These are phyloP conservation scores for Pichia cabralensis DNA, from an alignment of 805 yeast species.

Conservation along the genomic window DNA sequence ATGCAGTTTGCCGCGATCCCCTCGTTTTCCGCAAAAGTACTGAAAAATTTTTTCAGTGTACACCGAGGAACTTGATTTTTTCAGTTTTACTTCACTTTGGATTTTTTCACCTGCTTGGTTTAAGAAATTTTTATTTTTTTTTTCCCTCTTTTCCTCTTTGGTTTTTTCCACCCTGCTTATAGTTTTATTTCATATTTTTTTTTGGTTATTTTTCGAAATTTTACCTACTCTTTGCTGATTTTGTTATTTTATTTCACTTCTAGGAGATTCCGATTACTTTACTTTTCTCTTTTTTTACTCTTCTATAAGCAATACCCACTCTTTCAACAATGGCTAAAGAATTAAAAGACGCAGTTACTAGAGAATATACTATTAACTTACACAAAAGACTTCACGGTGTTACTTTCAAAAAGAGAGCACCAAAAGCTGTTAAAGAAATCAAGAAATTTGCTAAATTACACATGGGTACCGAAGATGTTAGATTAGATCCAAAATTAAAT, in stretches of 20 bases:
- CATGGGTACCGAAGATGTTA: slow-evolving; percentile 98
- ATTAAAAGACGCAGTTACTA: slow-evolving; percentile 98
- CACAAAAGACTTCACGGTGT: slow-evolving; percentile 99
- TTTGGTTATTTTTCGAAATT: no score
- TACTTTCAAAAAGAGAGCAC: slow-evolving; percentile 99
- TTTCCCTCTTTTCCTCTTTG: no score
- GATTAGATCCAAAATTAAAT: slow-evolving; percentile 97
- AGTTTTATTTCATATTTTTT: no score
- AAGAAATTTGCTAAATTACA: slow-evolving; percentile 97
- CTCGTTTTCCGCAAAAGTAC: no score
- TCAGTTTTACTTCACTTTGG: no score
- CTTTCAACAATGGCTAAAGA: slow-evolving; percentile 36
- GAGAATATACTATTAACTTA: slow-evolving; percentile 99
- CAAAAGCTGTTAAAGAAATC: slow-evolving; percentile 98
- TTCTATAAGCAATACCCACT: not conserved
- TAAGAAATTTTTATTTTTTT: no score
- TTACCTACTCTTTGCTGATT: no score
- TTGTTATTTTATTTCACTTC: not conserved
- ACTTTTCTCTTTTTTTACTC: not conserved
- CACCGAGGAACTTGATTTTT: no score
- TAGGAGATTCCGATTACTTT: not conserved
- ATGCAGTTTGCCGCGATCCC: no score
- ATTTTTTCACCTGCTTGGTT: no score
- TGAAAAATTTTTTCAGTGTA: no score
- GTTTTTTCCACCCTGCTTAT: no score